phyloP scores from a whole-genome alignment of 192 early-diverging fungal genomes.

The Mortierella hygrophila region DNA sequence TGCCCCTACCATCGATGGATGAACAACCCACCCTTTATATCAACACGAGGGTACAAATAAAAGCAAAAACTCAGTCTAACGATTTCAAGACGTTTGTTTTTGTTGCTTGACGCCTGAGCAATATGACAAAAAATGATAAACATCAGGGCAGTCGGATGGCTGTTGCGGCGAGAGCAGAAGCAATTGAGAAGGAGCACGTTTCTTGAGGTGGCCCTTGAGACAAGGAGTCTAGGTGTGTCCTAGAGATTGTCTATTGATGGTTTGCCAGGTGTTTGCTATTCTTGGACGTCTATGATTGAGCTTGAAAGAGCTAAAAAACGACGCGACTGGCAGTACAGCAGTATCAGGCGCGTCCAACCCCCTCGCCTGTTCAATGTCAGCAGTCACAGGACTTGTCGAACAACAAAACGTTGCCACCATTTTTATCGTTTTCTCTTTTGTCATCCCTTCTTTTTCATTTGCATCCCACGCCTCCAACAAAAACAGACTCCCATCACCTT shows the following conservation, averaged over 20 bases:
- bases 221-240: not conserved
- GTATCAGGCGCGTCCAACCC: not conserved
- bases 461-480: no score
- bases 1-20: not conserved
- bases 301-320: no score
- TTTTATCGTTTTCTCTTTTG: not conserved
- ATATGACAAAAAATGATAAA: not conserved
- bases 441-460: not conserved
- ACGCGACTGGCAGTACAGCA: not conserved
- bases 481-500: no score
- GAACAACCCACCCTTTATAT: not conserved
- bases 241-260: no score
- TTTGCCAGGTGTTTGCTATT: not conserved
- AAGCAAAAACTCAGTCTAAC: not conserved
- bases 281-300: not conserved
- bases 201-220: not conserved
- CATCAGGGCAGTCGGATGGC: not conserved
- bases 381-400: not conserved
- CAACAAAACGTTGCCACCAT: slow-evolving; percentile 5
- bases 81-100: not conserved
- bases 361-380: not conserved
- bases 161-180: not conserved
- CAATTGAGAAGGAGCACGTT: not conserved
- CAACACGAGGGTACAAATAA: not conserved
- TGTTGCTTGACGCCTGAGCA: not conserved